phyloP scores from a whole-genome alignment of 2,329 filamentous ascomycete genomes.

The Scolecobasidium constrictum region DNA sequence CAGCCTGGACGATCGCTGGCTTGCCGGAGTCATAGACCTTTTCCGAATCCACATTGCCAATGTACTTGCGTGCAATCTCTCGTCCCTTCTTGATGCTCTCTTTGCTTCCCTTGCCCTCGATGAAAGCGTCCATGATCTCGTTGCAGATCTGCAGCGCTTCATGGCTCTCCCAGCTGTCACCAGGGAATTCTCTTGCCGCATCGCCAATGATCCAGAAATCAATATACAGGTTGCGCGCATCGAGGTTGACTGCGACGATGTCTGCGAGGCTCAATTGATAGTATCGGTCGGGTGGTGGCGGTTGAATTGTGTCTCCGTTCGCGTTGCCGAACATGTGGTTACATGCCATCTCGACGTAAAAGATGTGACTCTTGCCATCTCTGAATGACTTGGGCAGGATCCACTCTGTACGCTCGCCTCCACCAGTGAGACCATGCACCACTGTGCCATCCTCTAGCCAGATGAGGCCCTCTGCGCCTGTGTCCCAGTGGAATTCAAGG shows the following conservation, averaged over 20 bases:
- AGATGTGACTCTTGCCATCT: slow-evolving; percentile 74
- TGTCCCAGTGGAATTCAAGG: slow-evolving; percentile 95
- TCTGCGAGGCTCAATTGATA: slow-evolving; percentile 68
- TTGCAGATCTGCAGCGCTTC: slow-evolving; percentile 75
- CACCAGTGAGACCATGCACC: slow-evolving; percentile 82
- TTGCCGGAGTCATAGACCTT: slow-evolving; percentile 72
- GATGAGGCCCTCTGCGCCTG: slow-evolving; percentile 85
- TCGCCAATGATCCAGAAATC: slow-evolving; percentile 96
- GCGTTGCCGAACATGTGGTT: slow-evolving; percentile 98
- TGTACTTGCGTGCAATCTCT: slow-evolving; percentile 70
- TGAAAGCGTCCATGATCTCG: slow-evolving; percentile 81
- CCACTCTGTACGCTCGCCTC: slow-evolving; percentile 84
- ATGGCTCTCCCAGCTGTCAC: slow-evolving; percentile 81
- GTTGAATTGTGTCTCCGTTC: slow-evolving; percentile 76
- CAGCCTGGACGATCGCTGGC: slow-evolving; percentile 69
- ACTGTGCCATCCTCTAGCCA: slow-evolving; percentile 87
- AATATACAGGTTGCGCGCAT: slow-evolving; percentile 72
- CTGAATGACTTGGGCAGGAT: slow-evolving; percentile 71
- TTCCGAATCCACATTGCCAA: slow-evolving; percentile 73
- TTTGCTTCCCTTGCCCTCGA: slow-evolving; percentile 60
- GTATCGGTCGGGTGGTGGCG: slow-evolving; percentile 73
- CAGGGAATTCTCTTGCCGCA: slow-evolving; percentile 81
- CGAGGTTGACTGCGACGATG: slow-evolving; percentile 79
- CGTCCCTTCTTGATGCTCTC: slow-evolving; percentile 70
- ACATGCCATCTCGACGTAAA: slow-evolving; percentile 98